These are phyloP conservation scores for Trichoderma erinaceum DNA, from an alignment of 495 filamentous ascomycete genomes.

Conservation along the genomic window DNA sequence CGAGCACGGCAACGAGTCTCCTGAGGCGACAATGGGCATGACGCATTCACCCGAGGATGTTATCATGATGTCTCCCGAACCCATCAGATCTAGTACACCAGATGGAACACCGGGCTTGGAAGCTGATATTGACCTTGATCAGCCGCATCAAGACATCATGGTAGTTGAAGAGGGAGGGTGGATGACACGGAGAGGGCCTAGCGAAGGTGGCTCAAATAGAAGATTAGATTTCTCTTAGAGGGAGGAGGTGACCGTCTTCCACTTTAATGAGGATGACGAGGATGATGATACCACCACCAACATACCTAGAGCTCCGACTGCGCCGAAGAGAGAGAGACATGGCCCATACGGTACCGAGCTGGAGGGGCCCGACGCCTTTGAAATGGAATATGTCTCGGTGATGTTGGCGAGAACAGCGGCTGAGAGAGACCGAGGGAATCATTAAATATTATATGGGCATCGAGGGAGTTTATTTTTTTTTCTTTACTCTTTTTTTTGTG, in stretches of 20 bases:
- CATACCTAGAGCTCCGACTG: background rate
- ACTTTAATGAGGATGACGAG: conserved; percentile 2
- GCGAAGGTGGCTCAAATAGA: conserved; percentile 1
- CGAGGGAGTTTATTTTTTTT: background rate
- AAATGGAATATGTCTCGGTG: background rate
- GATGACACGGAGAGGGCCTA: background rate
- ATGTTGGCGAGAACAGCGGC: background rate
- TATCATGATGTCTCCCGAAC: conserved; percentile 15
- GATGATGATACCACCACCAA: conserved; percentile 1
- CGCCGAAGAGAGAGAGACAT: background rate
- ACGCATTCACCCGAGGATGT: conserved; percentile 14
- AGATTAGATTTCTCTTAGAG: conserved; percentile 3
- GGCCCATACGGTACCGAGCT: background rate
- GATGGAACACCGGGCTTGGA: conserved; percentile 5
- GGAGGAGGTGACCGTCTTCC: background rate
- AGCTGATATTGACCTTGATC: background rate
- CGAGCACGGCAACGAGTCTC: conserved; percentile 7
- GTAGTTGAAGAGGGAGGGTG: background rate
- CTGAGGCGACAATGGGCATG: conserved; percentile 12
- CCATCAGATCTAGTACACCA: background rate
- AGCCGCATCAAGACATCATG: background rate
- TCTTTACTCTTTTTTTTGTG: background rate
- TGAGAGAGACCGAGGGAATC: background rate
- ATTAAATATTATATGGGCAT: conserved; percentile 4
- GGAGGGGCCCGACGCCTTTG: background rate